Percentiles rank a stretch among this genome's conserved stretches.
Evolutionary conservation across 306 rosid species (phyloP).

Genomic region (Argentina anserina): DNA sequence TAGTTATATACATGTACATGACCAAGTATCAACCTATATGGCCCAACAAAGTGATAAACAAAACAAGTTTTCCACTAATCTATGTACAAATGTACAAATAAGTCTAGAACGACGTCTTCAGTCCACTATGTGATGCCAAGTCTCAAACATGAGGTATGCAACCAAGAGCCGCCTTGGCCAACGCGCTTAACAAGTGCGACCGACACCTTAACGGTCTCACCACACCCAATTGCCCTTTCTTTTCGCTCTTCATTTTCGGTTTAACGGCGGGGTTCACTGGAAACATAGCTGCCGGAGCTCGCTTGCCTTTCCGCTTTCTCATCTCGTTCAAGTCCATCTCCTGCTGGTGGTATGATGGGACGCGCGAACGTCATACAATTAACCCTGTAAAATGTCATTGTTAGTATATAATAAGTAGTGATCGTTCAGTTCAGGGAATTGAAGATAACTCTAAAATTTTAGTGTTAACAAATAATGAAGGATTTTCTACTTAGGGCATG

Average conservation of each 20-base stretch:
- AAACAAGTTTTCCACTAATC: neutral
- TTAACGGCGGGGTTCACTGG: slow-evolving; percentile 12
- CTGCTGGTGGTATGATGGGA: slow-evolving; percentile 35
- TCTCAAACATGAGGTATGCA: slow-evolving; percentile 29
- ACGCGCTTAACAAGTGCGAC: slow-evolving; percentile 19
- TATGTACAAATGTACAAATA: neutral
- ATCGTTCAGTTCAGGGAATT: too few relatives aligned
- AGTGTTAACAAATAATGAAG: too few relatives aligned
- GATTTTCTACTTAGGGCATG: too few relatives aligned
- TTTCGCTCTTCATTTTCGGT: neutral
- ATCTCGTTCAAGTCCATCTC: slow-evolving; percentile 42
- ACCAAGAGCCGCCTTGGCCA: slow-evolving; percentile 26
- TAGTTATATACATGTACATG: neutral
- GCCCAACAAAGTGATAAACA: neutral
- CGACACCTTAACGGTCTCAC: slow-evolving; percentile 27
- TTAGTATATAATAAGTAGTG: too few relatives aligned
- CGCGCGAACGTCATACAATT: too few relatives aligned
- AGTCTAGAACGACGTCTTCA: neutral
- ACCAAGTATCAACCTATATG: neutral
- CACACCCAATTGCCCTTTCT: slow-evolving; percentile 25
- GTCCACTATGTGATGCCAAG: neutral
- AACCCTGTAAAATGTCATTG: too few relatives aligned
- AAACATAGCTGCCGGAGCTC: slow-evolving; percentile 28
- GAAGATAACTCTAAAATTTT: too few relatives aligned
- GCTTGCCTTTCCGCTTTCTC: slow-evolving; percentile 34